Percentiles rank a stretch among this genome's conserved stretches.
Conservation (phyloP, 1,284 basidiomycete species). For the Leccinum subspadiceum region DNA sequence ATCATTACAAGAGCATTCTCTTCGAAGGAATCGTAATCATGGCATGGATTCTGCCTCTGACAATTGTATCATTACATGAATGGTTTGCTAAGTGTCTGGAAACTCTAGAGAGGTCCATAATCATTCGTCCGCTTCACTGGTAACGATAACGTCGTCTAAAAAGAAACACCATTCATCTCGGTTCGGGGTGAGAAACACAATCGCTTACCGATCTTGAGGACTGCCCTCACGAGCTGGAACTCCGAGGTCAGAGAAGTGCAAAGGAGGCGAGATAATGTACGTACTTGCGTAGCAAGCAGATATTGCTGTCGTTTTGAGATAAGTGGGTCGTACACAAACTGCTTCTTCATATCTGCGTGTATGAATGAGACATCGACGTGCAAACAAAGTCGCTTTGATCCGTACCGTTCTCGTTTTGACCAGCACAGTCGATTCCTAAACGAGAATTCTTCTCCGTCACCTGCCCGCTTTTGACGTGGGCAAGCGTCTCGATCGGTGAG, state of each 20-base stretch:
- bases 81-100: slow-evolving; percentile 19
- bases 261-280: slow-evolving; percentile 18
- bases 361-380: slow-evolving; percentile 1
- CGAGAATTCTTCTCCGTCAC: slow-evolving; percentile 84
- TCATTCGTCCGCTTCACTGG: slow-evolving; percentile 32
- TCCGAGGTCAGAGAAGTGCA: slow-evolving; percentile 1
- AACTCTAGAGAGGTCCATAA: slow-evolving; percentile 19
- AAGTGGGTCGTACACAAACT: slow-evolving; percentile 95
- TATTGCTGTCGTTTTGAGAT: slow-evolving; percentile 98
- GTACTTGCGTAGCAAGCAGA: slow-evolving; percentile 92
- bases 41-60: not conserved
- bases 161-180: slow-evolving; percentile 4
- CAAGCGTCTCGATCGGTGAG: slow-evolving; percentile 93
- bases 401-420: slow-evolving; percentile 81
- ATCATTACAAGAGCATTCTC: not conserved
- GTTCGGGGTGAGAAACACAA: not conserved
- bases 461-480: slow-evolving; percentile 93
- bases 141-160: slow-evolving; percentile 31
- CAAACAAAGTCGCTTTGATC: slow-evolving; percentile 8
- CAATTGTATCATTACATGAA: slow-evolving; percentile 27
- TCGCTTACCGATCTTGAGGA: slow-evolving; percentile 33
- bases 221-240: slow-evolving; percentile 32
- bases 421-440: slow-evolving; percentile 93
- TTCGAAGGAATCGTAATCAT: not conserved
- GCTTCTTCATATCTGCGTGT: slow-evolving; percentile 89